Conservation (phyloP, 2,329 filamentous ascomycete genomes). For the Trichoderma semiorbis region DNA sequence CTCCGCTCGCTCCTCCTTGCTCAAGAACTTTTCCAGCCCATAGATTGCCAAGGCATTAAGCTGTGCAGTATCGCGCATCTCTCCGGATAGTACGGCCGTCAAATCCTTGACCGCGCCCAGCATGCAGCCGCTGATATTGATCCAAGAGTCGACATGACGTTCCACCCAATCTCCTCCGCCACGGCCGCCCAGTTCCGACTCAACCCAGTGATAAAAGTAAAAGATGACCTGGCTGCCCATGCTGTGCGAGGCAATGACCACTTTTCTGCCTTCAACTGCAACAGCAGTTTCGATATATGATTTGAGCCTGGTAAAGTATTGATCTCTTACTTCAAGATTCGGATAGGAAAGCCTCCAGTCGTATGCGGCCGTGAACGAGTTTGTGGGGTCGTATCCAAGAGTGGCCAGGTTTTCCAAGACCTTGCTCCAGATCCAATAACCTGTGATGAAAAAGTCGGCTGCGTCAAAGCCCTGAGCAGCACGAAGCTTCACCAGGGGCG, state of each 20-base stretch:
- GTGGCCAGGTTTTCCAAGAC: slow-evolving; percentile 95
- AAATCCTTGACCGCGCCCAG: slow-evolving; percentile 89
- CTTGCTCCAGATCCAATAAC: slow-evolving; percentile 99
- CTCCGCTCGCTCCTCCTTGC: slow-evolving; percentile 83
- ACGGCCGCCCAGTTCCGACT: slow-evolving; percentile 70
- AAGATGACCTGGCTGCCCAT: slow-evolving; percentile 97
- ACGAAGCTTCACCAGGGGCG: slow-evolving; percentile 82
- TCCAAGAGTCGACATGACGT: slow-evolving; percentile 85
- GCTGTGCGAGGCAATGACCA: slow-evolving; percentile 84
- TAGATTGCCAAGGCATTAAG: slow-evolving; percentile 96
- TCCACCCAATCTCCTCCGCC: slow-evolving; percentile 91
- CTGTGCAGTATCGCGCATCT: slow-evolving; percentile 98
- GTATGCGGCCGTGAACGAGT: slow-evolving; percentile 67
- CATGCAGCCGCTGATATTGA: slow-evolving; percentile 98
- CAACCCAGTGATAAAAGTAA: slow-evolving; percentile 78
- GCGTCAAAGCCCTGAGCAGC: slow-evolving; percentile 97
- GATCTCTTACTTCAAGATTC: slow-evolving; percentile 85
- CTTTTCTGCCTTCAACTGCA: slow-evolving; percentile 70
- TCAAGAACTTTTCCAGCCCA: slow-evolving; percentile 91
- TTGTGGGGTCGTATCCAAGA: slow-evolving; percentile 88
- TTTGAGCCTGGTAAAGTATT: slow-evolving; percentile 91
- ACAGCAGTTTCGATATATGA: slow-evolving; percentile 83
- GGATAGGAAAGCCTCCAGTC: slow-evolving; percentile 91
- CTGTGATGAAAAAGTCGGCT: slow-evolving; percentile 87
- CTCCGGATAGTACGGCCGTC: slow-evolving; percentile 85